Evolutionary conservation across 2,329 filamentous ascomycete genomes (phyloP), one percentile per base, ranked within the genome.

Genomic region (Cladosporium sp.): DNA sequence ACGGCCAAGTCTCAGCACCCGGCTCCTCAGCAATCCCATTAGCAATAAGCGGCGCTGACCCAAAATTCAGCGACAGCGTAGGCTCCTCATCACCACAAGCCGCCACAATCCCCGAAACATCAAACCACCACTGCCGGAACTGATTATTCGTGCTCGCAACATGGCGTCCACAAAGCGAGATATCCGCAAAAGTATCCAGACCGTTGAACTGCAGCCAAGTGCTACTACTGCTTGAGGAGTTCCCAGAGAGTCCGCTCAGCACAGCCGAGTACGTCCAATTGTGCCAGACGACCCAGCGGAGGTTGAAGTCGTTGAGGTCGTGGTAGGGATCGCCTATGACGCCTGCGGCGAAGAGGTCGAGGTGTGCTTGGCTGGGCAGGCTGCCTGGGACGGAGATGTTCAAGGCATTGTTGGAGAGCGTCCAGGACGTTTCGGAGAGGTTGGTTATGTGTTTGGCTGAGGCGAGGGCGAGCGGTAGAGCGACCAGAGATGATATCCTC

Each of bases 241-340:
- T 34, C 3, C 69, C 65, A 0, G 66, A 68, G 76, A 86, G 70
- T 24, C 75, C 78, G 10, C 74, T 52, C 2, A 88, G 75, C 8
- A 75, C 77, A n/a, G 82, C 83, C 0, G 81, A 84, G 71, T 88
- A 89, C 0, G 85, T 89, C 87, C 87, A 89, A 71, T 88, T 86
- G 15, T 78, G 77, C 71, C 80, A 78, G n/a, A 80, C 80, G 30
- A 89, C 80, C 86, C 86, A 89, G 28, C 86, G 82, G 18, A 86
- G 79, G 65, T 87, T 79, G 70, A 87, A 87, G 70, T 88, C 86
- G 67, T 87, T 88, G 1, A 86, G 74, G 1, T 84, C 86, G 70
- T 82, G 82, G 65, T 86, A 83, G n/a, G 78, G 82, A 74, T 85
- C 78, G 65, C 80, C 81, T 68, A 88, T 87, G 3, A 86, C 79